These are phyloP conservation scores for Rhodotorula taiwanensis DNA, from an alignment of 768 basidiomycete genomes.

Conservation along the genomic window DNA sequence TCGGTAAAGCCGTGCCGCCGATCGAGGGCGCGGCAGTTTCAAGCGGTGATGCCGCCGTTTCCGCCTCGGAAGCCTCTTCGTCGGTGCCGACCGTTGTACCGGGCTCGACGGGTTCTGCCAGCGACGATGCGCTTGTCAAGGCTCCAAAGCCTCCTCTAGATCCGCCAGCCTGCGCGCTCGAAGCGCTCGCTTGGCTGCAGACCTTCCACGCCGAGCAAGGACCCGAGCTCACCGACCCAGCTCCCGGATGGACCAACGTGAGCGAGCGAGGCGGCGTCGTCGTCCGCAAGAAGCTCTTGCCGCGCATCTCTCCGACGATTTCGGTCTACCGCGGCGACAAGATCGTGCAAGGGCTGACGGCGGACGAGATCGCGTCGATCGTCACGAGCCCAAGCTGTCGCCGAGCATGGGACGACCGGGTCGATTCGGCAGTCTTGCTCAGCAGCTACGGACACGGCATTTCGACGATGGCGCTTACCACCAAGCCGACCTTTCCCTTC, in stretches of 20 bases:
- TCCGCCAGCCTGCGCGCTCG: slow-evolving; percentile 74
- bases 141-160: slow-evolving; percentile 34
- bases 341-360: slow-evolving; percentile 86
- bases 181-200: slow-evolving; percentile 73
- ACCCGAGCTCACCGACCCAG: slow-evolving; percentile 49
- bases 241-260: slow-evolving; percentile 66
- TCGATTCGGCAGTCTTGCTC: slow-evolving; percentile 61
- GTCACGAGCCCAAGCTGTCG: slow-evolving; percentile 64
- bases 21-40: too few species aligned
- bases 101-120: neutral
- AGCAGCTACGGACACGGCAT: slow-evolving; percentile 72
- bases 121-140: neutral
- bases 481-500: slow-evolving; percentile 74
- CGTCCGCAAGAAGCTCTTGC: slow-evolving; percentile 65
- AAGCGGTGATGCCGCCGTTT: too few species aligned
- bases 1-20: neutral
- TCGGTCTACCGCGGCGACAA: slow-evolving; percentile 82
- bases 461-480: slow-evolving; percentile 56
- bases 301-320: slow-evolving; percentile 68
- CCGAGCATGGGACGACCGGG: slow-evolving; percentile 78
- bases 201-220: slow-evolving; percentile 56
- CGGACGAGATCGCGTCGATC: slow-evolving; percentile 76
- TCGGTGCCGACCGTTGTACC: neutral
- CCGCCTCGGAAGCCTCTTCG: too few species aligned
- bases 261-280: slow-evolving; percentile 64